phyloP scores from a whole-genome alignment of 176 grass and related monocot species.

The Calamus simplicifolius region DNA sequence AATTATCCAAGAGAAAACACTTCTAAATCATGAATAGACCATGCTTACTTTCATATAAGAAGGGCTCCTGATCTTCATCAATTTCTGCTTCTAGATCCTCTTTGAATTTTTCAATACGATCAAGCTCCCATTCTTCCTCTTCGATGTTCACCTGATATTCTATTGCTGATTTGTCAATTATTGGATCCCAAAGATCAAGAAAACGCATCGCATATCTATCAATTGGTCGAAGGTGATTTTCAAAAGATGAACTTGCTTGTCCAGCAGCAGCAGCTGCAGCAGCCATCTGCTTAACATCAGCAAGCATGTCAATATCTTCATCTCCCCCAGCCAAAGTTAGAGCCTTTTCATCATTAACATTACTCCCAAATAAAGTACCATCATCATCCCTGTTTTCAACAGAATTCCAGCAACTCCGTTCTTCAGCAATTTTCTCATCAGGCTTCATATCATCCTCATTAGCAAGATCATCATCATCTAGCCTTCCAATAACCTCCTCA shows the following conservation, averaged over 20 bases:
- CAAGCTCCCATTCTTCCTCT: constrained; percentile 98
- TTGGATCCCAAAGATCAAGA: constrained; percentile 92
- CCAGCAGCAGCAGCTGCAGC: constrained; percentile 88
- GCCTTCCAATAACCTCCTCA: constrained; percentile 64
- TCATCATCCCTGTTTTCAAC: constrained; percentile 44
- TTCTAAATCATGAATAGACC: background rate
- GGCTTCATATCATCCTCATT: constrained; percentile 73
- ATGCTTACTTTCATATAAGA: constrained; percentile 84
- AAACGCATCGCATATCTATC: constrained; percentile 97
- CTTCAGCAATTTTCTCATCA: constrained; percentile 54
- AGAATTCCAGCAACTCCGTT: constrained; percentile 42
- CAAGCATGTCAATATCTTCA: constrained; percentile 96
- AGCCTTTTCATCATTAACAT: constrained; percentile 59
- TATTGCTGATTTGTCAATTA: constrained; percentile 68
- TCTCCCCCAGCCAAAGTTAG: constrained; percentile 70
- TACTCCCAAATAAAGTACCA: constrained; percentile 26
- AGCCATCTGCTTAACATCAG: constrained; percentile 96
- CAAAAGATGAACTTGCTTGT: constrained; percentile 91
- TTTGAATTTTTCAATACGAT: constrained; percentile 95
- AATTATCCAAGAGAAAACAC: too few relatives aligned
- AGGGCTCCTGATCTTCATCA: constrained; percentile 96
- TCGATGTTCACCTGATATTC: constrained; percentile 62
- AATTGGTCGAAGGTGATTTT: constrained; percentile 94
- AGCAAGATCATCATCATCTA: constrained; percentile 72
- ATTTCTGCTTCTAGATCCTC: constrained; percentile 98